A percentile compares a stretch with the other conserved stretches of the same genome.
Evolutionary conservation across 371 early-diverging fungal genomes (phyloP).

Genomic region (Apophysomyces ossiformis): DNA sequence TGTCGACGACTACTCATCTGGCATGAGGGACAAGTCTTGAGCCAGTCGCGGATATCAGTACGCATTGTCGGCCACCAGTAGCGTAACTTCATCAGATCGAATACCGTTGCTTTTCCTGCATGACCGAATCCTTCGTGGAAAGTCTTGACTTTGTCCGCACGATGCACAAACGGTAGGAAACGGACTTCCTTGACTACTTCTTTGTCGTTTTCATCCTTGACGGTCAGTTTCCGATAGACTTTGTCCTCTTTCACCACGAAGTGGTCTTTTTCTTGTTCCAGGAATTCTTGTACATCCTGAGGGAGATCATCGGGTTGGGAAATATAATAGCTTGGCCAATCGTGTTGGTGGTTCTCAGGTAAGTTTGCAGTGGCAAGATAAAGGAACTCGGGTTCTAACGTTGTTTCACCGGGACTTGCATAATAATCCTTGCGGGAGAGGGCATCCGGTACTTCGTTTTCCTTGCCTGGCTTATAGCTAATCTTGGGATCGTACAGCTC

Average conservation of each 20-base stretch:
- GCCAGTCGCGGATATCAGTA: slow-evolving; percentile 9
- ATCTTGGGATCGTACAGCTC: slow-evolving; percentile 36
- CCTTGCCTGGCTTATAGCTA: slow-evolving; percentile 18
- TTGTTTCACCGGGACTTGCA: not conserved
- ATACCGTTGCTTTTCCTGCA: slow-evolving; percentile 14
- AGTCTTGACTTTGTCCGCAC: slow-evolving; percentile 20
- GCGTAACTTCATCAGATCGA: slow-evolving; percentile 17
- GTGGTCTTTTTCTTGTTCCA: slow-evolving; percentile 11
- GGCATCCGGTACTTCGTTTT: slow-evolving; percentile 28
- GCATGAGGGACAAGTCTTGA: slow-evolving; percentile 20
- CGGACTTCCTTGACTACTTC: not conserved
- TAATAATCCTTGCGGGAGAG: slow-evolving; percentile 14
- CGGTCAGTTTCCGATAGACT: too few relatives aligned
- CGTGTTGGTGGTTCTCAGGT: not conserved
- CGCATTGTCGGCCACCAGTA: slow-evolving; percentile 34
- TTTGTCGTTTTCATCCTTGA: not conserved
- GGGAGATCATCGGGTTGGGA: slow-evolving; percentile 11
- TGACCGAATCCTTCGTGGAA: slow-evolving; percentile 22
- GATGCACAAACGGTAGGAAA: slow-evolving; percentile 12
- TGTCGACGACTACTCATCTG: not conserved
- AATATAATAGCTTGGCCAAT: slow-evolving; percentile 29
- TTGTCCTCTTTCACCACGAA: slow-evolving; percentile 6
- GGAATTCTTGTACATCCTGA: not conserved
- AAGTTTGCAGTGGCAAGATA: slow-evolving; percentile 13
- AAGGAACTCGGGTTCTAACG: slow-evolving; percentile 25